Conservation (phyloP, 1,139 yeast species). For the Saccharomyces hybrid region DNA sequence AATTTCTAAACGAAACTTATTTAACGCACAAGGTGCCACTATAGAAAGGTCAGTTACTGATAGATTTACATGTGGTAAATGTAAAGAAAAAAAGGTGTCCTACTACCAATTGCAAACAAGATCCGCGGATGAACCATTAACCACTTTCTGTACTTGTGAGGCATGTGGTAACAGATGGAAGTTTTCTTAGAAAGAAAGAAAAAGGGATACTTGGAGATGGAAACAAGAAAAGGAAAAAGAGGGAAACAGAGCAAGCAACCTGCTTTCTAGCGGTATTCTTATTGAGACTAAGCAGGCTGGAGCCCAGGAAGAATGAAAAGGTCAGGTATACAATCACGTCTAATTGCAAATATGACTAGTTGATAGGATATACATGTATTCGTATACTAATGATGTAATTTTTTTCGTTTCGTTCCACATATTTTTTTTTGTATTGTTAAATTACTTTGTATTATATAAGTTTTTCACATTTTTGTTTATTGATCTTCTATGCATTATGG, state of each 20-base stretch:
- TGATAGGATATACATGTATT: not conserved
- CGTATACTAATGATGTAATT: not conserved
- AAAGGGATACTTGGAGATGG: constrained; percentile 2
- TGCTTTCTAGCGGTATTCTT: not conserved
- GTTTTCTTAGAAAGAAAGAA: constrained; percentile 46
- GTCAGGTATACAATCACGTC: not conserved
- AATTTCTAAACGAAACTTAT: constrained; percentile 78
- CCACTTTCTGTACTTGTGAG: constrained; percentile 96
- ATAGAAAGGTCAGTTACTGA: constrained; percentile 94
- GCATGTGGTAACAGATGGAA: constrained; percentile 98
- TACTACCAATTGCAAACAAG: constrained; percentile 97
- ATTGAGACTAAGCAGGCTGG: not conserved
- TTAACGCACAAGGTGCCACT: constrained; percentile 97
- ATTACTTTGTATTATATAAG: not conserved
- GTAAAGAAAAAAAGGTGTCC: constrained; percentile 93
- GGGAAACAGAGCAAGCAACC: constrained; percentile 1
- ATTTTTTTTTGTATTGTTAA: not conserved
- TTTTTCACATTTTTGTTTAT: not conserved
- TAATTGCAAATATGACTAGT: not conserved
- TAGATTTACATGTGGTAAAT: constrained; percentile 93
- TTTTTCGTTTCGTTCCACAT: not conserved
- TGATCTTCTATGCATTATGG: not conserved
- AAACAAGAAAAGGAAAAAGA: not conserved
- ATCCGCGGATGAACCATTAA: constrained; percentile 96
- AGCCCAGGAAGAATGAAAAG: not conserved